Evolutionary conservation across 2,329 filamentous ascomycete species (phyloP).

Genomic region (Mycosphaerella arachidis): DNA sequence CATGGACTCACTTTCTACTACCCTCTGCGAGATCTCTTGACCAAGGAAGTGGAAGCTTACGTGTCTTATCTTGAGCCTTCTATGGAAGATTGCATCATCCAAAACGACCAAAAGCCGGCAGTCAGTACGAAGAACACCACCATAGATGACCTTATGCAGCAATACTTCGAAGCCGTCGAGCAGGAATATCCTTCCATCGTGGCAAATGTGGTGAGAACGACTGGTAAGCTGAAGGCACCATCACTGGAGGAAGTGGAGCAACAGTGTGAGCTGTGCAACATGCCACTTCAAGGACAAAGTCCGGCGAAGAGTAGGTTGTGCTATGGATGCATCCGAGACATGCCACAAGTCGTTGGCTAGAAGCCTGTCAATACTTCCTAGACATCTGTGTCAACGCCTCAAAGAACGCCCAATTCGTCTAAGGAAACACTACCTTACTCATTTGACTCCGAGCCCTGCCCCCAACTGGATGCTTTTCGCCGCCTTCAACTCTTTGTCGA

Average conservation of each 20-base stretch:
- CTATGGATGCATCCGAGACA: conserved; percentile 59
- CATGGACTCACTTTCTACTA: conserved; percentile 64
- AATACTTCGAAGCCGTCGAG: conserved; percentile 85
- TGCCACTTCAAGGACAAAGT: conserved; percentile 49
- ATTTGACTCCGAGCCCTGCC: background rate
- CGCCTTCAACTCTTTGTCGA: background rate
- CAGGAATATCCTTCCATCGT: conserved; percentile 85
- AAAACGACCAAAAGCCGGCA: conserved; percentile 32
- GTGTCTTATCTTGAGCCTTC: conserved; percentile 38
- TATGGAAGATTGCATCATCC: conserved; percentile 35
- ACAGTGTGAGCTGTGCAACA: conserved; percentile 64
- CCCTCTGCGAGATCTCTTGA: conserved; percentile 78
- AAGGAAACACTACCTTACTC: background rate
- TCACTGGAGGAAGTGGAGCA: conserved; percentile 29
- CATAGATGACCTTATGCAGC: conserved; percentile 84
- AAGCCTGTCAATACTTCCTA: background rate
- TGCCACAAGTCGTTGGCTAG: conserved; percentile 13
- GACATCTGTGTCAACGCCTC: background rate
- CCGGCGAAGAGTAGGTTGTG: conserved; percentile 49
- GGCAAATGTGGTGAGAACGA: conserved; percentile 89
- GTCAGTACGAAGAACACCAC: conserved; percentile 72
- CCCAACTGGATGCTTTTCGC: background rate
- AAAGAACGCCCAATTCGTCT: background rate
- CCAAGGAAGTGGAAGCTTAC: conserved; percentile 71
- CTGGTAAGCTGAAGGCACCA: conserved; percentile 66